Conservation (phyloP, 306 rosid species). For the Acacia confusa region DNA sequence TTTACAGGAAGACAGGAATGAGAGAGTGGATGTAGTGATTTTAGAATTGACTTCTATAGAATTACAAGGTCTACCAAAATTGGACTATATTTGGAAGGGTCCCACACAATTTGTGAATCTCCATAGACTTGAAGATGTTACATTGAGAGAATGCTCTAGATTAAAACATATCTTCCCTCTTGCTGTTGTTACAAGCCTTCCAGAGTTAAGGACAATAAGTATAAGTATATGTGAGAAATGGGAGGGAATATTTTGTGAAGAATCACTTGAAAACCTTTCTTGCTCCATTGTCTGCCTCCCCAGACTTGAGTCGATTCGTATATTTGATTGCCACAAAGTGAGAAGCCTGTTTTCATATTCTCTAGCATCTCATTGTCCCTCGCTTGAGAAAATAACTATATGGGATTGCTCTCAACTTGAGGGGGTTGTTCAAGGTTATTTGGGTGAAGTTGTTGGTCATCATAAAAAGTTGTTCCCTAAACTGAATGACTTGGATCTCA, state of each 20-base stretch:
- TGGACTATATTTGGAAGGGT: background rate
- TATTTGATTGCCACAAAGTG: background rate
- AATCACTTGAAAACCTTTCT: conserved; percentile 5
- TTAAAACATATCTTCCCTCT: background rate
- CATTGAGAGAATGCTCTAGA: background rate
- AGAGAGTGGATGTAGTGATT: background rate
- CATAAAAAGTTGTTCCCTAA: background rate
- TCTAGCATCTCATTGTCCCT: background rate
- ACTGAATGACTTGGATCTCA: background rate
- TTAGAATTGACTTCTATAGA: background rate
- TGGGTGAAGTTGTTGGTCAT: background rate
- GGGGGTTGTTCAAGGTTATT: background rate
- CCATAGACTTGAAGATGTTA: background rate
- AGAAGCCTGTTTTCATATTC: background rate
- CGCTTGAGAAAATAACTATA: rapidly evolving
- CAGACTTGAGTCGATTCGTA: rapidly evolving
- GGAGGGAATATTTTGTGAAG: conserved; percentile 16
- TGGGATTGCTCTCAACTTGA: background rate
- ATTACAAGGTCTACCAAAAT: background rate
- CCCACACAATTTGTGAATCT: background rate
- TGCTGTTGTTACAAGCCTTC: background rate
- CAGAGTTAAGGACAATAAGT: rapidly evolving
- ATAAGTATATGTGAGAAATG: background rate
- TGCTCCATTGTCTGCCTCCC: background rate
- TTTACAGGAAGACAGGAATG: background rate